These are phyloP conservation scores for Alternaria ventricosa DNA, from an alignment of 2,329 filamentous ascomycete genomes.

Conservation along the genomic window DNA sequence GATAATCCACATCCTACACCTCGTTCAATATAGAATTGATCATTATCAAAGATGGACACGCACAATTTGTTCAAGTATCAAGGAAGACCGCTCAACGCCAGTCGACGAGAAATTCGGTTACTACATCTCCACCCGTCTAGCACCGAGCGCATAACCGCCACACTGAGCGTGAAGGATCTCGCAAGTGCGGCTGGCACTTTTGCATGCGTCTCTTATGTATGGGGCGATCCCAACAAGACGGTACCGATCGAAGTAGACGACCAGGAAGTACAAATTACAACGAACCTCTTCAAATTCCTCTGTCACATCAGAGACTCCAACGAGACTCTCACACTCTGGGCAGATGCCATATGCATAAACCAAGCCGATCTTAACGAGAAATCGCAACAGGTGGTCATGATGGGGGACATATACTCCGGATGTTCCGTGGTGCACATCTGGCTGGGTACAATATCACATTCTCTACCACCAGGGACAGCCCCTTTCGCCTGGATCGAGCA, in stretches of 20 bases:
- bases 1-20: neutral
- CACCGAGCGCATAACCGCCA: neutral
- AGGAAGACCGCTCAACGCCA: neutral
- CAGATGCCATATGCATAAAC: neutral
- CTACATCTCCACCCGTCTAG: neutral
- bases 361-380: neutral
- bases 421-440: neutral
- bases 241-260: neutral
- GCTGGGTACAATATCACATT: neutral
- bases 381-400: conserved; percentile 1
- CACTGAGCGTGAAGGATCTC: neutral
- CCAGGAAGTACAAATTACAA: neutral
- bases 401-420: neutral
- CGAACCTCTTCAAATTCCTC: neutral
- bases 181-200: neutral
- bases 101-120: neutral
- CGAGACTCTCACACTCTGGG: neutral
- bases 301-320: neutral
- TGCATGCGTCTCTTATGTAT: conserved; percentile 5
- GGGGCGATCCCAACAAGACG: neutral
- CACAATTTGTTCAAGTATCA: neutral
- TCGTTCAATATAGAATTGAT: neutral
- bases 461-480: neutral
- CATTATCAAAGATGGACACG: neutral
- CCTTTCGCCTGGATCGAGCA: neutral